Evolutionary conservation across 2,329 filamentous ascomycete genomes (phyloP), one percentile per base, ranked within the genome.

Genomic region (Pezicula radicicola): DNA sequence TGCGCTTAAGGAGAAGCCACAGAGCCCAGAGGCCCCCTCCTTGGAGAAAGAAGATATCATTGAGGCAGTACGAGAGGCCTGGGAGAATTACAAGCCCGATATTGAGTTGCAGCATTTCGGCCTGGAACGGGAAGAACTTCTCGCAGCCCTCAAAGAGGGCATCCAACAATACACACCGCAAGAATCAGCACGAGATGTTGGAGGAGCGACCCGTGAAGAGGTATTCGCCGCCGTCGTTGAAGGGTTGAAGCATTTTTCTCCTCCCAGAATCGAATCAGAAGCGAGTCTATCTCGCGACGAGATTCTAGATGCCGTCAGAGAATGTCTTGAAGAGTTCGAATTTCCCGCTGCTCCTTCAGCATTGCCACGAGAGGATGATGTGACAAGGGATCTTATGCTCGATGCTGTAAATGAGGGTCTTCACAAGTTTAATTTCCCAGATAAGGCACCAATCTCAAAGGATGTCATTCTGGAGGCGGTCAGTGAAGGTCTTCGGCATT

Each of bases 11-110:
- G 81, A 88, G 47, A 61, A 64, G 25, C 70, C 72, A 9, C 73
- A 86, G 25, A 79, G 81, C 59, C 68, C 75, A 48, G 72, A 69
- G 44, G 74, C 71, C 36, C 72, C 71, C 9, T 72, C 75, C n/a
- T 71, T 90, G 44, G 86, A 84, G 61, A 83, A 88, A 59, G 90
- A 96, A 46, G 90, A 95, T 53, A 89, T 97, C 35, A 80, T 97
- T 2, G 81, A 88, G 27, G 91, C 92, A 3, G 88, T 97, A 13
- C 85, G 86, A 60, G 91, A 96, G 60, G 93, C 92, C 1, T 96
- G 91, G 84, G 93, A 97, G 66, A 89, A 85, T 49, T 96, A 96
- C 72, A 96, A 96, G 70, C 93, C 93, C 1, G 91, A 97, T 62
- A 91, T 96, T 47, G 87, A 96, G 61, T 79, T 96, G 4, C 88